Evolutionary conservation across 176 grass and related monocot species (phyloP).

Genomic region (Canna indica): DNA sequence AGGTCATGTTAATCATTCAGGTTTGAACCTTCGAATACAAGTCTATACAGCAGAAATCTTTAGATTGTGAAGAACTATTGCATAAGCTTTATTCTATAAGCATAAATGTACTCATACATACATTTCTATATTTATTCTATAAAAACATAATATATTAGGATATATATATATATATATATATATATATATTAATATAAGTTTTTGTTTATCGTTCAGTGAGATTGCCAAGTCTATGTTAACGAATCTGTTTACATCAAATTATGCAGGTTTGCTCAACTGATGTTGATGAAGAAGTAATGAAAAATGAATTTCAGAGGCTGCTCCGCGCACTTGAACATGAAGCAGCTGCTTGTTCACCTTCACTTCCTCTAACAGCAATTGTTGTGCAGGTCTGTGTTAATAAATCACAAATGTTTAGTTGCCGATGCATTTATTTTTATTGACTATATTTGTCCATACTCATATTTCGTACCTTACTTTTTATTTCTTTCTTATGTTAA

Average conservation of each 20-base stretch:
- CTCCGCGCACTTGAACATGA: constrained; percentile 33
- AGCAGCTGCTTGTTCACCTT: constrained; percentile 41
- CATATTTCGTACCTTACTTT: not conserved
- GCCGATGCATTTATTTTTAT: not conserved
- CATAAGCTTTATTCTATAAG: not conserved
- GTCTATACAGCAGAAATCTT: not conserved
- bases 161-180: too few species aligned
- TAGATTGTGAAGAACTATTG: not conserved
- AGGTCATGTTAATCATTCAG: constrained; percentile 98
- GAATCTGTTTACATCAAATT: not conserved
- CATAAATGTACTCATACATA: not conserved
- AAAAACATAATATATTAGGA: too few species aligned
- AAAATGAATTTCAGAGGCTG: constrained; percentile 82
- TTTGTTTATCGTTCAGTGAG: too few species aligned
- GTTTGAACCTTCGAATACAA: constrained; percentile 28
- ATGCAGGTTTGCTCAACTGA: constrained; percentile 73
- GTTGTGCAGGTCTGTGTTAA: constrained; percentile 65
- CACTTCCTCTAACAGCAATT: constrained; percentile 75
- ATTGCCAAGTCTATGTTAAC: not conserved
- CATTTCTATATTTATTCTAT: too few species aligned
- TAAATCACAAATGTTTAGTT: not conserved
- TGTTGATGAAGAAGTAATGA: constrained; percentile 67
- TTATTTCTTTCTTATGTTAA: not conserved
- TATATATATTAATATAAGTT: too few species aligned
- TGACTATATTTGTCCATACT: not conserved